Evolutionary conservation across 2,329 filamentous ascomycete species (phyloP).

Genomic region (Leptographium galeiforme): DNA sequence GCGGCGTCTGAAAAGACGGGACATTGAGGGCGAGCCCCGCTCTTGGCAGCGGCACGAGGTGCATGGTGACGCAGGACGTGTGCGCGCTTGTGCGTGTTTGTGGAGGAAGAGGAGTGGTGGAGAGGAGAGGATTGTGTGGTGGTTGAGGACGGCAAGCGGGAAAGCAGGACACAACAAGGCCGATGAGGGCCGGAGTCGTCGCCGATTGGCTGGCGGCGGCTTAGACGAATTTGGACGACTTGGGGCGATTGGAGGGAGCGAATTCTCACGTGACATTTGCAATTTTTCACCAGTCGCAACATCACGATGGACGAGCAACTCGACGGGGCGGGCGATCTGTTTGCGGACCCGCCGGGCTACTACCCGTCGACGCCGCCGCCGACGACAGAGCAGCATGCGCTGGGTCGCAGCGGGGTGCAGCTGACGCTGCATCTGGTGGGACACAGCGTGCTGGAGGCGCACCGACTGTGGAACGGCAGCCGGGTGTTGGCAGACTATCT

Average conservation of each 20-base stretch:
- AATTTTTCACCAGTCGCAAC: neutral
- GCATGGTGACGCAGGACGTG: too few relatives aligned
- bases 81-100: neutral
- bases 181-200: too few relatives aligned
- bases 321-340: conserved; percentile 25
- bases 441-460: conserved; percentile 76
- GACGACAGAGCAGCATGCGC: conserved; percentile 57
- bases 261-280: neutral
- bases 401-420: conserved; percentile 40
- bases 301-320: neutral
- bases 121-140: too few relatives aligned
- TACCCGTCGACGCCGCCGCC: conserved; percentile 66
- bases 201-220: neutral
- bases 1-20: too few relatives aligned
- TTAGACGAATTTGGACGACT: too few relatives aligned
- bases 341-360: conserved; percentile 70
- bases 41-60: too few relatives aligned
- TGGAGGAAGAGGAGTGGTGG: neutral
- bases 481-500: conserved; percentile 67
- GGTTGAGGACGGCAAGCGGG: too few relatives aligned
- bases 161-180: too few relatives aligned
- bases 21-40: too few relatives aligned
- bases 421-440: conserved; percentile 53
- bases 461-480: conserved; percentile 83
- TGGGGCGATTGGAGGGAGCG: too few relatives aligned